These are phyloP conservation scores for Heterococcus sp. DNA, from an alignment of 108 stramenopile species.

Conservation along the genomic window DNA sequence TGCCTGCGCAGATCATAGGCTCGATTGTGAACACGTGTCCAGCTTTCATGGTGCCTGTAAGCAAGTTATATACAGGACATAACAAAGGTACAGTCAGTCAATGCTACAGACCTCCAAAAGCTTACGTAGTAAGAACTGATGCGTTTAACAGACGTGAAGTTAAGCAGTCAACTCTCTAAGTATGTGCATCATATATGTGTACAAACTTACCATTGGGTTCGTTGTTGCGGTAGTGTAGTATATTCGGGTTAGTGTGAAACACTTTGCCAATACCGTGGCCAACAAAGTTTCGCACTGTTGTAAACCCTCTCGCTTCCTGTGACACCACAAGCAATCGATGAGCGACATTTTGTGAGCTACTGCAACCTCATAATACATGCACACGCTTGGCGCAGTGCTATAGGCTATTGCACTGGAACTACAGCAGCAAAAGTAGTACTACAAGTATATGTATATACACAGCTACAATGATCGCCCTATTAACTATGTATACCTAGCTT, in stretches of 20 bases:
- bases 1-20: conserved; percentile 98
- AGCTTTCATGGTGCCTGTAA: conserved; percentile 65
- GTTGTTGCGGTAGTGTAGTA: conserved; percentile 87
- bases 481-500: too few species aligned
- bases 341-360: too few species aligned
- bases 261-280: conserved; percentile 92
- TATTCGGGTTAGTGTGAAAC: conserved; percentile 91
- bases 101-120: conserved; percentile 50
- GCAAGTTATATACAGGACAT: too few species aligned
- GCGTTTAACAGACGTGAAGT: background rate
- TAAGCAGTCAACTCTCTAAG: background rate
- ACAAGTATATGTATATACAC: too few species aligned
- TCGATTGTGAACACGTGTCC: conserved; percentile 99
- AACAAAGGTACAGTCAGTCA: background rate
- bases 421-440: too few species aligned
- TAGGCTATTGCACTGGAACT: too few species aligned
- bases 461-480: too few species aligned
- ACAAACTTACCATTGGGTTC: conserved; percentile 60
- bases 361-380: too few species aligned
- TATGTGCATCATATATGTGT: background rate
- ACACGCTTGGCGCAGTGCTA: too few species aligned
- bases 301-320: conserved; percentile 13
- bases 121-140: background rate
- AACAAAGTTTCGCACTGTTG: conserved; percentile 27
- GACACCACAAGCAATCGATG: too few species aligned